A percentile compares a stretch with the other conserved stretches of the same genome.
phyloP scores from a whole-genome alignment of 2,329 filamentous ascomycete genomes.

The Exutisphaerella laricina region DNA sequence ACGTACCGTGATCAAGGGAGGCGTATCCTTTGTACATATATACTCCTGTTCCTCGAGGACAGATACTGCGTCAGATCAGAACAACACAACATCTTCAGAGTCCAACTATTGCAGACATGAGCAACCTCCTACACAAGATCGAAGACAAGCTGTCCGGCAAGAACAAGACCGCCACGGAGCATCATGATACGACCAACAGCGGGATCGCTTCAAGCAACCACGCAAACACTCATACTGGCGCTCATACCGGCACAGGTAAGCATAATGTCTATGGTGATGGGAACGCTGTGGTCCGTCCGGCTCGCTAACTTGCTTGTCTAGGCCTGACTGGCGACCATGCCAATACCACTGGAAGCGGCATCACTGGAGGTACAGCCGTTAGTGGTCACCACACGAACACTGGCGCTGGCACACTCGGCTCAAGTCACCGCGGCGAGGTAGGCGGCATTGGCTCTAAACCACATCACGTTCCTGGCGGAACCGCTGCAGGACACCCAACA shows the following conservation, averaged over 20 bases:
- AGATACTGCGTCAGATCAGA: not conserved
- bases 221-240: not conserved
- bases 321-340: too few relatives aligned
- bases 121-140: constrained; percentile 15
- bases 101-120: constrained; percentile 11
- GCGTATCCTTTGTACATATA: not conserved
- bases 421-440: constrained; percentile 11
- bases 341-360: constrained; percentile 4
- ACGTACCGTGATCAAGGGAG: not conserved
- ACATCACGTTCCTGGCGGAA: constrained; percentile 4
- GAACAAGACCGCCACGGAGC: constrained; percentile 7
- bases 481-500: not conserved
- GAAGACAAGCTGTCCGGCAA: constrained; percentile 20
- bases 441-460: constrained; percentile 6
- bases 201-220: not conserved
- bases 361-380: constrained; percentile 9
- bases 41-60: too few relatives aligned
- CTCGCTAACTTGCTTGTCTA: too few relatives aligned
- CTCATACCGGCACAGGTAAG: constrained; percentile 7
- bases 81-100: not conserved
- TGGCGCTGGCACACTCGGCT: constrained; percentile 2
- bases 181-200: constrained; percentile 6
- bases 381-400: constrained; percentile 3
- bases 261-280: too few relatives aligned
- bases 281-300: too few relatives aligned